A percentile compares a stretch with the other conserved stretches of the same genome.
phyloP scores from a whole-genome alignment of 495 filamentous ascomycete species.

The Penicillium soppii region DNA sequence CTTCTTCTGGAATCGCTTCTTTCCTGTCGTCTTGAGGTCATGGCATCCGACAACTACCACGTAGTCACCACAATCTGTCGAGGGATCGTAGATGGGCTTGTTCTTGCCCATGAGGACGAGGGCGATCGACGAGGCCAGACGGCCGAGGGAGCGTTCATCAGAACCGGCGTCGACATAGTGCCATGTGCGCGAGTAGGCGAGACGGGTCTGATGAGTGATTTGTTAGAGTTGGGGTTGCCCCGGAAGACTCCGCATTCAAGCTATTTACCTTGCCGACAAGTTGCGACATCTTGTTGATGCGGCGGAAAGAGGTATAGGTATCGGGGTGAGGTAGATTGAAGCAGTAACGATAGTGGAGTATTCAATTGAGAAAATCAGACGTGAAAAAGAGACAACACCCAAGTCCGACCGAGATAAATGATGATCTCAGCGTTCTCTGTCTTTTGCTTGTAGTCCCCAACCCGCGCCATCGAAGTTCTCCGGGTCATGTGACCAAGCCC shows the following conservation, averaged over 20 bases:
- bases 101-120: constrained; percentile 96
- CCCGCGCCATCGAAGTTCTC: constrained; percentile 4
- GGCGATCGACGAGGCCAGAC: constrained; percentile 88
- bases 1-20: constrained; percentile 88
- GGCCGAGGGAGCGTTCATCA: constrained; percentile 62
- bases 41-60: constrained; percentile 90
- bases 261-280: constrained; percentile 45
- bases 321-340: not conserved
- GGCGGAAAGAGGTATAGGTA: not conserved
- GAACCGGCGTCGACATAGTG: constrained; percentile 78
- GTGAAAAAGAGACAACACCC: not conserved
- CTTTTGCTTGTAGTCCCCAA: constrained; percentile 9
- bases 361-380: not conserved
- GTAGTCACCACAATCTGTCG: constrained; percentile 98
- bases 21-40: constrained; percentile 82
- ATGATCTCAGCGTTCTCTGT: constrained; percentile 19
- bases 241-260: constrained; percentile 12
- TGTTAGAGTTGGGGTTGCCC: constrained; percentile 4
- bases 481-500: constrained; percentile 31
- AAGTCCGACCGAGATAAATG: constrained; percentile 11
- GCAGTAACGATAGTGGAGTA: not conserved
- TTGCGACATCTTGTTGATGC: constrained; percentile 41
- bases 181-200: constrained; percentile 95
- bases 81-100: constrained; percentile 96
- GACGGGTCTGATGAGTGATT: constrained; percentile 67